Conservation (phyloP, 345 rosid genomes). For the Microcos paniculata region DNA sequence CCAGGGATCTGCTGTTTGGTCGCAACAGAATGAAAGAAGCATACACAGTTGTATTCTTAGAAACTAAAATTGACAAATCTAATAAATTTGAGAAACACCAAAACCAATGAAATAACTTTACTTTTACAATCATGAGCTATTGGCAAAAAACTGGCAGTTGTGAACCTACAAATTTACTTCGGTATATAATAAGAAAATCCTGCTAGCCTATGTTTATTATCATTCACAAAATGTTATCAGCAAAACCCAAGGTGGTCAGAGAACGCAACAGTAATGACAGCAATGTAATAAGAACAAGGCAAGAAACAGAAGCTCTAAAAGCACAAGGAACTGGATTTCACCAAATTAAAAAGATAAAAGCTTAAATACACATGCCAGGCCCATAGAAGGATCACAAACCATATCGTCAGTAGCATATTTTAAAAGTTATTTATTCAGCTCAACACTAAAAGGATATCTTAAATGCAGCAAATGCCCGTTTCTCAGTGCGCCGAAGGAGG, state of each 20-base stretch:
- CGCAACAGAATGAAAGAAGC: background rate
- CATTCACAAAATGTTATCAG: background rate
- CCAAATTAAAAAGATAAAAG: background rate
- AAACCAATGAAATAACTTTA: background rate
- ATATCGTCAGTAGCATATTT: background rate
- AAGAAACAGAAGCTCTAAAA: background rate
- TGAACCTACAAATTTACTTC: background rate
- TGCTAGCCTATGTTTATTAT: background rate
- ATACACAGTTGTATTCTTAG: background rate
- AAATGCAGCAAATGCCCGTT: constrained; percentile 96
- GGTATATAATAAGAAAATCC: background rate
- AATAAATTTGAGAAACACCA: background rate
- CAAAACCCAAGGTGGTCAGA: background rate
- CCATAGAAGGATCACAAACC: background rate
- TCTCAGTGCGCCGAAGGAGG: constrained; percentile 91
- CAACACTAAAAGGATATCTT: constrained; percentile 76
- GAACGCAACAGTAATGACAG: background rate
- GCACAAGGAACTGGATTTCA: background rate
- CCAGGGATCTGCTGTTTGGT: background rate
- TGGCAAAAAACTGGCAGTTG: background rate
- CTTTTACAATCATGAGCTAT: constrained; percentile 1
- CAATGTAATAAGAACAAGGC: background rate
- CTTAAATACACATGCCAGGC: background rate
- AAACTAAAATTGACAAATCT: background rate
- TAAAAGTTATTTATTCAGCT: background rate